Base-by-base conservation (phyloP, 1,284 basidiomycete species). In the Fomitopsis palustris region DNA sequence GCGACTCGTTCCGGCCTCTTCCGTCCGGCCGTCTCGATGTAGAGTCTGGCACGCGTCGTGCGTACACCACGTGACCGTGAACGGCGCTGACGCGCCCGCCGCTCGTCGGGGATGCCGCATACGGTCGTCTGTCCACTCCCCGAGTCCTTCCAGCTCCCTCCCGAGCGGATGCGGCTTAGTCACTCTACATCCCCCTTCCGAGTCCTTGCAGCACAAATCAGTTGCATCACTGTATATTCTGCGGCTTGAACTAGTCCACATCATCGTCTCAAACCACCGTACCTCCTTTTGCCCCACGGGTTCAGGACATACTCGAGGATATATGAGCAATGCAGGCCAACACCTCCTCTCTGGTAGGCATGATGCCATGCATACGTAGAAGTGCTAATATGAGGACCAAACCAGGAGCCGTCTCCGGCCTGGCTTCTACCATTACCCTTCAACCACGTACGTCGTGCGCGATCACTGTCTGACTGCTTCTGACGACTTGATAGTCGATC, bases 391-490 rank as follows among this genome's bases (percentile, higher is more conserved):
- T 27, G 42, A 5, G 8, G 38, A 31, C 6, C 10, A 7, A 23
- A 42, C 31, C 57, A 90, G 89, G 90, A 72, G 90, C 85, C 21
- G 69, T 88, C 55, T 92, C 90, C 49, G 90, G 90, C 41, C 81
- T 93, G 53, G 81, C 86, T 12, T 89, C 90, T 7, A 87, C 87
- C 10, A 68, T 90, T 64, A 81, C 80, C 62, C 81, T 93, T n/a
- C 92, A 93, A 67, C 91, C 91, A 57, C 85, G 89, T 90, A 67
- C 71, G 82, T 72, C 16, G 38, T n/a, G 33, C 61, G 6, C 51
- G 33, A 27, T 56, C 12, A 23, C 52, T 29, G 42, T 37, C 9
- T 62, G 14, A 23, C 55, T 49, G 23, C 60, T 25, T 17, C 45
- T 54, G 29, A 53, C 25, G 6, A 19, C 5, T 3, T 33, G 3